phyloP scores from a whole-genome alignment of 2,329 filamentous ascomycete species.

The Ophiocordyceps camponoti-floridani region DNA sequence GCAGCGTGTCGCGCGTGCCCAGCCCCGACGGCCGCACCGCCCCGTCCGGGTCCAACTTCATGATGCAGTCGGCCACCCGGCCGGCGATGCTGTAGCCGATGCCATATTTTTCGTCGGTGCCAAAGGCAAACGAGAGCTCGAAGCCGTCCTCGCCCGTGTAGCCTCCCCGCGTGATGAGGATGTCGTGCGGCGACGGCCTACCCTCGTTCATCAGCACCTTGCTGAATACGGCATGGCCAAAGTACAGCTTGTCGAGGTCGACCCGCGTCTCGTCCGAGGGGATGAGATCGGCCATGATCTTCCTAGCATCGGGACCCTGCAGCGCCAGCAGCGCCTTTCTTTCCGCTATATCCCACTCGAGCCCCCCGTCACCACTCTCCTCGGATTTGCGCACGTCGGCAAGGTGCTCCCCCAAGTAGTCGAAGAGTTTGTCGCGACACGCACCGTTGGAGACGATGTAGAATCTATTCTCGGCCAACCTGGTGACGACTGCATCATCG shows the following conservation, averaged over 20 bases:
- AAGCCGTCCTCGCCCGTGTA: conserved; percentile 99
- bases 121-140: conserved; percentile 61
- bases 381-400: conserved; percentile 29
- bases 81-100: conserved; percentile 18
- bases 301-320: conserved; percentile 64
- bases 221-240: conserved; percentile 56
- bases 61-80: conserved; percentile 47
- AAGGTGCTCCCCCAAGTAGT: conserved; percentile 57
- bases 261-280: conserved; percentile 35
- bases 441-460: conserved; percentile 94
- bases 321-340: conserved; percentile 70
- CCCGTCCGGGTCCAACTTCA: conserved; percentile 42
- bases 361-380: conserved; percentile 2
- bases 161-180: conserved; percentile 66
- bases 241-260: conserved; percentile 55
- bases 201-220: no score
- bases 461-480: conserved; percentile 55
- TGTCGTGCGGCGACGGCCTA: conserved; percentile 17
- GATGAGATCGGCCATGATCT: conserved; percentile 35
- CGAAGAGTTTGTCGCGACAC: conserved; percentile 74
- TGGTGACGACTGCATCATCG: conserved; percentile 83
- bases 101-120: background rate
- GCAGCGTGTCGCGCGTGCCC: conserved; percentile 77
- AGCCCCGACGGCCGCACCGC: conserved; percentile 65
- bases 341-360: conserved; percentile 52